Evolutionary conservation across 495 filamentous ascomycete species (phyloP).

Genomic region (Trichoderma virens): DNA sequence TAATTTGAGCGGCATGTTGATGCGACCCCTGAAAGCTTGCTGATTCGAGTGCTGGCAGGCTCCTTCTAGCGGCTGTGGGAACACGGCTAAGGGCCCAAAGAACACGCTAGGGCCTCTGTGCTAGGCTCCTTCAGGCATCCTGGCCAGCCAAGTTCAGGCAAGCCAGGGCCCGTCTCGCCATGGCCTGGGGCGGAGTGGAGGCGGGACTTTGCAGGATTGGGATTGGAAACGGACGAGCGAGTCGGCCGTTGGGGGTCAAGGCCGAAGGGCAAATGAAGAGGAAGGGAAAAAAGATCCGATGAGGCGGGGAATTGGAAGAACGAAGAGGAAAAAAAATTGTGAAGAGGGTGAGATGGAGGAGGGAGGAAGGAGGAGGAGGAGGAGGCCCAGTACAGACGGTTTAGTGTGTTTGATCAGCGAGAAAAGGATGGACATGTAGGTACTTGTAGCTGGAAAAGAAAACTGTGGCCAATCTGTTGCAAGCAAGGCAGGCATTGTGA

Average conservation of each 20-base stretch:
- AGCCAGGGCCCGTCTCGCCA: constrained; percentile 7
- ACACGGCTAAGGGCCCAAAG: background rate
- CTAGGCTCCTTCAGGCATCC: background rate
- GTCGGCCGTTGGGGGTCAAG: background rate
- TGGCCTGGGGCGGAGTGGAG: background rate
- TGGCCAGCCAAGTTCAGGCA: background rate
- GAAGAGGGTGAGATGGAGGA: background rate
- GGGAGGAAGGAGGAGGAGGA: background rate
- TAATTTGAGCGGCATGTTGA: background rate
- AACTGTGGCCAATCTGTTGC: no score
- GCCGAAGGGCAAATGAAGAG: no score
- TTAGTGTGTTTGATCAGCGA: no score
- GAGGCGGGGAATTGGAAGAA: no score
- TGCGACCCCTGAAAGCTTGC: constrained; percentile 1
- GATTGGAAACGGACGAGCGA: background rate
- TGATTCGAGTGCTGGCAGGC: background rate
- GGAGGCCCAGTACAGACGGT: background rate
- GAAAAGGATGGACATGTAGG: background rate
- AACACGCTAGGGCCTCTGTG: background rate
- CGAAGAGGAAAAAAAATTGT: no score
- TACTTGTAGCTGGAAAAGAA: no score
- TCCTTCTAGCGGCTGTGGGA: background rate
- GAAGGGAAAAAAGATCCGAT: no score
- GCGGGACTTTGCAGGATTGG: constrained; percentile 2
- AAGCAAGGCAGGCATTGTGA: no score